Percentiles rank a stretch among this genome's conserved stretches.
These are phyloP conservation scores for Monosporascus sp. DNA, from an alignment of 2,329 filamentous ascomycete genomes.

Conservation along the genomic window DNA sequence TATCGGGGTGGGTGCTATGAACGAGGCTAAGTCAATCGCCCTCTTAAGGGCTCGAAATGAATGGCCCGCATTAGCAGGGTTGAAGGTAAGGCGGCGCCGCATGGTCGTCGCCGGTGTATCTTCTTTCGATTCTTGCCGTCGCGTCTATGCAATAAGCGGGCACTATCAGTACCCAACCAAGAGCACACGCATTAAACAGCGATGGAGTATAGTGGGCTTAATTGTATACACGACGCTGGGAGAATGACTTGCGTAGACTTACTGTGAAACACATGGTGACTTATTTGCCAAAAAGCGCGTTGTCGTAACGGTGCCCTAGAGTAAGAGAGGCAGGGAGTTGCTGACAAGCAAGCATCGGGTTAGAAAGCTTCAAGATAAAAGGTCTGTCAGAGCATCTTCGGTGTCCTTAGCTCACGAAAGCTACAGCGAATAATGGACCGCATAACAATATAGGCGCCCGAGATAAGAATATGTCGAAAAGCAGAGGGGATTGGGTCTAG, in stretches of 20 bases:
- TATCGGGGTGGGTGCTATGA: conserved; percentile 24
- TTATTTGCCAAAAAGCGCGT: background rate
- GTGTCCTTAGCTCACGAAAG: background rate
- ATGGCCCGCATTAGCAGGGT: conserved; percentile 22
- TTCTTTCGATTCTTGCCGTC: conserved; percentile 8
- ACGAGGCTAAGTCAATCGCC: conserved; percentile 24
- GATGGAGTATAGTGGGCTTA: background rate
- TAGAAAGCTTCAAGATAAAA: background rate
- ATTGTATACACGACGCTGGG: background rate
- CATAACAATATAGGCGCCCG: too few species aligned
- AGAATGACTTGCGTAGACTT: background rate
- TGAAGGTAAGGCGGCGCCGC: conserved; percentile 23
- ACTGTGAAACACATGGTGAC: background rate
- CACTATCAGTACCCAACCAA: conserved; percentile 1
- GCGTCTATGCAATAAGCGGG: conserved; percentile 11
- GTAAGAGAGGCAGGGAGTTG: background rate
- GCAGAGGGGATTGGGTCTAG: too few species aligned
- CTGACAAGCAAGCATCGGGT: background rate
- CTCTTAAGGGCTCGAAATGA: conserved; percentile 25
- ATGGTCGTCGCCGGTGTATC: conserved; percentile 5
- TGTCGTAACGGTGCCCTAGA: background rate
- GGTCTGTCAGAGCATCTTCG: background rate
- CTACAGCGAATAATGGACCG: background rate
- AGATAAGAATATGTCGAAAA: too few species aligned
- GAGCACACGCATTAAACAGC: conserved; percentile 4